These are phyloP conservation scores for Sphenostylis stenocarpa DNA, from an alignment of 306 rosid species.

Conservation along the genomic window DNA sequence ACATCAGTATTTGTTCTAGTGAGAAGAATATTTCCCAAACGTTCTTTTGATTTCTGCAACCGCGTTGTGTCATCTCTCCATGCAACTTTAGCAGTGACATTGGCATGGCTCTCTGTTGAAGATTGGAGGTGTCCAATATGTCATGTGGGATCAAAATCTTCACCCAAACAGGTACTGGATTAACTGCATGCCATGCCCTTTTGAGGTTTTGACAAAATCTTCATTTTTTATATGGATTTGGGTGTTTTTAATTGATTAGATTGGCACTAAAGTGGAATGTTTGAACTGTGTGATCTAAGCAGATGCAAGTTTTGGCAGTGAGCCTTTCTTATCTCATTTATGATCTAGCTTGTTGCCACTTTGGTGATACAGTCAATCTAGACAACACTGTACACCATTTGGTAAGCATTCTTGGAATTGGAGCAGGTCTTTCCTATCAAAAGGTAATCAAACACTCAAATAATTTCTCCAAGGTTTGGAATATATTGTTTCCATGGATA, in stretches of 20 bases:
- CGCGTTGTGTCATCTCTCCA: constrained; percentile 70
- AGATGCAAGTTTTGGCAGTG: constrained; percentile 67
- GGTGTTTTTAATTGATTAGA: not conserved
- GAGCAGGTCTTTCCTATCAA: constrained; percentile 64
- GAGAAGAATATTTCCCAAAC: constrained; percentile 47
- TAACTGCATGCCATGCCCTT: not conserved
- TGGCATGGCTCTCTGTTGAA: constrained; percentile 64
- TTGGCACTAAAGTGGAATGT: constrained; percentile 20
- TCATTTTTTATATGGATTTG: not conserved
- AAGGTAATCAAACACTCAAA: constrained; percentile 51
- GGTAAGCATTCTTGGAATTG: constrained; percentile 73
- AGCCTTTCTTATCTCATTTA: constrained; percentile 74
- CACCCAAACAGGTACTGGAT: constrained; percentile 56
- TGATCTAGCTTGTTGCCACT: constrained; percentile 71
- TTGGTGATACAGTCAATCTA: constrained; percentile 50
- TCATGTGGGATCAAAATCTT: constrained; percentile 58
- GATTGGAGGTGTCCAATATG: constrained; percentile 80
- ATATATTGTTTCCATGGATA: not conserved
- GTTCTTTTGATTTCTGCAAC: constrained; percentile 66
- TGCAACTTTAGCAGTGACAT: constrained; percentile 64
- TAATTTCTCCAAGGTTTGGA: not conserved
- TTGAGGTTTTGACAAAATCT: not conserved
- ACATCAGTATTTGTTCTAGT: constrained; percentile 48
- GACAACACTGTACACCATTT: constrained; percentile 81
- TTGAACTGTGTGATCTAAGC: constrained; percentile 20